Evolutionary conservation across 1,284 basidiomycete species (phyloP).

Genomic region (Trichosporon inkin): DNA sequence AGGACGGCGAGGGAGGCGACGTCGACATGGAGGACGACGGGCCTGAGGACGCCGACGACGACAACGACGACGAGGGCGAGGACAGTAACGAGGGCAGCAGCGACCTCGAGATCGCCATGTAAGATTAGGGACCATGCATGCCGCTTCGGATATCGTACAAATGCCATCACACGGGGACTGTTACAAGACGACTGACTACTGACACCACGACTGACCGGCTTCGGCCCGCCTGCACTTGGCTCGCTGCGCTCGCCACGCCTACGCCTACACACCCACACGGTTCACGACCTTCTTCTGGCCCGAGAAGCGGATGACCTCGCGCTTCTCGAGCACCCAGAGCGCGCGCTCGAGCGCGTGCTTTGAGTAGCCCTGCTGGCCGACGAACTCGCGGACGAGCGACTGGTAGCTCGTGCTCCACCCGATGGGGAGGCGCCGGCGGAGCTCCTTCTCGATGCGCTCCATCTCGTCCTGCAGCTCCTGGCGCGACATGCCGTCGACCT

Average conservation of each 20-base stretch:
- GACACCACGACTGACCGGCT: neutral
- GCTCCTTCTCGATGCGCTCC: constrained; percentile 83
- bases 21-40: constrained; percentile 50
- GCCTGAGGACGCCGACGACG: constrained; percentile 54
- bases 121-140: neutral
- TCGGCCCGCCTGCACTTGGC: too few relatives aligned
- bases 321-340: constrained; percentile 87
- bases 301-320: constrained; percentile 88
- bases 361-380: constrained; percentile 83
- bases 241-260: neutral
- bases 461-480: constrained; percentile 94
- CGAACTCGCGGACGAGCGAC: constrained; percentile 90
- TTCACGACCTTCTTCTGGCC: constrained; percentile 57
- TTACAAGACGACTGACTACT: constrained; percentile 12
- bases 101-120: constrained; percentile 20
- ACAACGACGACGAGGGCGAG: constrained; percentile 46
- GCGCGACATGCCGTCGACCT: constrained; percentile 84
- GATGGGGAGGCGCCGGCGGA: constrained; percentile 81
- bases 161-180: neutral
- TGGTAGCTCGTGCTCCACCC: constrained; percentile 97
- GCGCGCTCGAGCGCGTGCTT: constrained; percentile 89
- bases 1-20: constrained; percentile 30
- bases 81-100: constrained; percentile 17
- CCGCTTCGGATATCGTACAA: too few relatives aligned
- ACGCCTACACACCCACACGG: constrained; percentile 40